A percentile compares a stretch with the other conserved stretches of the same genome.
phyloP scores from a whole-genome alignment of 805 yeast species.

The Yamadazyma sp. region DNA sequence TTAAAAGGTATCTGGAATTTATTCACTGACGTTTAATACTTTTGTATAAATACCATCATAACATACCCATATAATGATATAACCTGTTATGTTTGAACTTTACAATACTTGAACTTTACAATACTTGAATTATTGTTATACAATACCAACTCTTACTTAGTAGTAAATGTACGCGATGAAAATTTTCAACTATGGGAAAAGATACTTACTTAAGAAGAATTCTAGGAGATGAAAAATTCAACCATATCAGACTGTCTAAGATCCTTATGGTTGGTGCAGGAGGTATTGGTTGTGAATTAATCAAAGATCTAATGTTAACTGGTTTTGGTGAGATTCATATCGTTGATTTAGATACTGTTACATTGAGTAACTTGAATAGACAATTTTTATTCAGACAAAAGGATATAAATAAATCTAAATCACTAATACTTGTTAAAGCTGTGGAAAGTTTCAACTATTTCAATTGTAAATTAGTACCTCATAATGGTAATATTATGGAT shows the following conservation, averaged over 20 bases:
- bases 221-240: conserved; percentile 37
- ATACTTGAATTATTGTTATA: not conserved
- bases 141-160: no score
- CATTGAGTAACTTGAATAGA: conserved; percentile 85
- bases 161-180: conserved; percentile 1
- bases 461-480: conserved; percentile 63
- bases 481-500: conserved; percentile 88
- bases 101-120: not conserved
- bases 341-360: conserved; percentile 95
- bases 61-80: no score
- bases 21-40: conserved; percentile 55
- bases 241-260: conserved; percentile 37
- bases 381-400: conserved; percentile 88
- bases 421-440: conserved; percentile 79
- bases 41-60: no score
- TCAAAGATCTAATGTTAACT: conserved; percentile 73
- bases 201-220: conserved; percentile 42
- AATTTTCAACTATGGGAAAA: conserved; percentile 26
- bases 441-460: conserved; percentile 68
- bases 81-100: no score
- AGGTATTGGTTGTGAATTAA: conserved; percentile 91
- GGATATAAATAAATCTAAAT: conserved; percentile 87
- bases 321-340: conserved; percentile 86
- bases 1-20: conserved; percentile 73
- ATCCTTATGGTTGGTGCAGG: conserved; percentile 93